Conservation (phyloP, 2,329 filamentous ascomycete genomes). For the Pseudogymnoascus sp. region DNA sequence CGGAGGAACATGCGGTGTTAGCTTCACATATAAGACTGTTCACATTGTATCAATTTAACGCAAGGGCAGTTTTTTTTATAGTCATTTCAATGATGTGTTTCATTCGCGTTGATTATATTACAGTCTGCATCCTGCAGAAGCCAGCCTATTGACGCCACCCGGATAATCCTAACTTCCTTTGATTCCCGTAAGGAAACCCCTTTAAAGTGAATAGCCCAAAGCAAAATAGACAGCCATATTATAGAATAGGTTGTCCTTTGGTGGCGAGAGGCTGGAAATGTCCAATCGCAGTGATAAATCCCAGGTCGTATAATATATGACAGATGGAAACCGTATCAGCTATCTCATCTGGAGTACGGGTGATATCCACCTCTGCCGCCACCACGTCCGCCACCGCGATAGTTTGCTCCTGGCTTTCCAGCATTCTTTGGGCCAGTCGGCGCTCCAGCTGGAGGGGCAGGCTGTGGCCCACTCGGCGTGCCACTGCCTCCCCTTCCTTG, state of each 20-base stretch:
- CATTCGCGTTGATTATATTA: not conserved
- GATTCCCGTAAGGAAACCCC: conserved; percentile 4
- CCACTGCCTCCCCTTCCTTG: conserved; percentile 22
- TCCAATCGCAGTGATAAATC: not conserved
- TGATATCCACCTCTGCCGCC: conserved; percentile 69
- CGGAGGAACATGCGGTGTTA: not conserved
- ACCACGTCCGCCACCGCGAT: conserved; percentile 79
- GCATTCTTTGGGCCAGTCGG: conserved; percentile 96
- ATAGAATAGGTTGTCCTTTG: not conserved
- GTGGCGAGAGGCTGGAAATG: not conserved
- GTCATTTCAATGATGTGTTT: not conserved
- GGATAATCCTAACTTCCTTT: conserved; percentile 3
- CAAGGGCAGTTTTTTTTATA: not conserved
- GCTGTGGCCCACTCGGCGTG: conserved; percentile 29
- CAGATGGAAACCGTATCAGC: not conserved
- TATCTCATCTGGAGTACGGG: conserved; percentile 52
- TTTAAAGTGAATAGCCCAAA: not conserved
- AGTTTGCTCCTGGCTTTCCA: conserved; percentile 83
- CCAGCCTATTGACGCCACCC: conserved; percentile 5
- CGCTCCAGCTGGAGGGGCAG: conserved; percentile 66
- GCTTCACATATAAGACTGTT: not conserved
- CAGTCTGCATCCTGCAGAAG: conserved; percentile 2
- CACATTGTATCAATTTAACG: not conserved
- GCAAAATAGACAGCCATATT: conserved; percentile 2
- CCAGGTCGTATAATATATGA: not conserved